Conservation (phyloP, 2,329 filamentous ascomycete genomes). For the Epichloe uncinata region DNA sequence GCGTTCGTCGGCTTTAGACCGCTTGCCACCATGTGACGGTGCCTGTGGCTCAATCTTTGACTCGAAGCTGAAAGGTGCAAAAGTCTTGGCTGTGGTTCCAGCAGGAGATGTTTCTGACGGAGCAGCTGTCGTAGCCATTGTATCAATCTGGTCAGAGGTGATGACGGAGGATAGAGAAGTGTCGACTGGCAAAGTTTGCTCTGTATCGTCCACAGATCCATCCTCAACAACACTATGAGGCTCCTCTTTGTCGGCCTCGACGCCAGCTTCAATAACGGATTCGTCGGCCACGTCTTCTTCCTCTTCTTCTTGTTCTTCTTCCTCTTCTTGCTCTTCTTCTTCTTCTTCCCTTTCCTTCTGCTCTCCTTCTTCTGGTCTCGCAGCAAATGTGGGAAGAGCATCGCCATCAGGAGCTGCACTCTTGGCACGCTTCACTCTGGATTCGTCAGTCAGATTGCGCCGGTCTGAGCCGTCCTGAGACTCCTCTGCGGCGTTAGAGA, state of each 20-base stretch:
- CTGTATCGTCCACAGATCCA: conserved; percentile 24
- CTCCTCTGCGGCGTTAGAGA: conserved; percentile 12
- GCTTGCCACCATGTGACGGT: conserved; percentile 32
- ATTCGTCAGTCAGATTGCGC: conserved; percentile 43
- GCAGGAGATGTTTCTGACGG: conserved; percentile 39
- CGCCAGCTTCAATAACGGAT: background rate
- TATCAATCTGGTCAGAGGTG: conserved; percentile 39
- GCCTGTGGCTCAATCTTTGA: conserved; percentile 35
- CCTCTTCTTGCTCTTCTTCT: conserved; percentile 6
- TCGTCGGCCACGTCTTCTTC: background rate
- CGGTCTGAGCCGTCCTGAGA: conserved; percentile 34
- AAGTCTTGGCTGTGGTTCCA: conserved; percentile 30
- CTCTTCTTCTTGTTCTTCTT: background rate
- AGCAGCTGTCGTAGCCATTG: conserved; percentile 37
- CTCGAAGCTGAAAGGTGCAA: conserved; percentile 48
- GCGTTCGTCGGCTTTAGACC: conserved; percentile 25
- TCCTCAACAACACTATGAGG: background rate
- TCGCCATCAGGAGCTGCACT: conserved; percentile 53
- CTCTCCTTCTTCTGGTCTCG: conserved; percentile 24
- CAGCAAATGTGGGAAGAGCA: conserved; percentile 62
- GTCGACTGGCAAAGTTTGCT: conserved; percentile 29
- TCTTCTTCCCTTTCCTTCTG: conserved; percentile 7
- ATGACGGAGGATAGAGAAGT: conserved; percentile 41
- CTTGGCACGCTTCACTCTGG: conserved; percentile 63
- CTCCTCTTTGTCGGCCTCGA: background rate